Evolutionary conservation across 495 filamentous ascomycete species (phyloP).

Genomic region (Astrothelium macrocarpum): DNA sequence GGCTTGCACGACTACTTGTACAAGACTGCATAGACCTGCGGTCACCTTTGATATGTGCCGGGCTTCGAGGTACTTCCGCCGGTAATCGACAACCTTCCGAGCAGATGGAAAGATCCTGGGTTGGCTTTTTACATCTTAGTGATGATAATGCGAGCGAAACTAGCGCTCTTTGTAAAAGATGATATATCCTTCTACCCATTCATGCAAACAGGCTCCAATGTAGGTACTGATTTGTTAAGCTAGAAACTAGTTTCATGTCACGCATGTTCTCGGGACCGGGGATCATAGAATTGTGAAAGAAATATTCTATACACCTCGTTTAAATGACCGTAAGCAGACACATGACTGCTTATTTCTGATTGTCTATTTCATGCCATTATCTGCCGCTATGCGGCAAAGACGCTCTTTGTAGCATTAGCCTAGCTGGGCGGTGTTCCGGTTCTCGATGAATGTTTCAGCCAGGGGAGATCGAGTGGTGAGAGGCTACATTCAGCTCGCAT

Average conservation of each 20-base stretch:
- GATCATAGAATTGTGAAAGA: neutral
- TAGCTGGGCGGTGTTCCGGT: neutral
- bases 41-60: neutral
- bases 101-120: neutral
- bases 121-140: neutral
- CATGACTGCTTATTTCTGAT: neutral
- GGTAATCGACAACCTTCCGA: neutral
- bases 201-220: too few species aligned
- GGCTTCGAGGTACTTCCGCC: neutral
- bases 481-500: neutral
- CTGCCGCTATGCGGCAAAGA: neutral
- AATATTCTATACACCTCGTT: neutral
- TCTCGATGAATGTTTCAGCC: neutral
- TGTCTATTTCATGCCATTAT: neutral
- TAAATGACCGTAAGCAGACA: neutral
- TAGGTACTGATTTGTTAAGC: too few species aligned
- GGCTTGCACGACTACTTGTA: neutral
- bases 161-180: neutral
- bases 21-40: neutral
- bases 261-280: neutral
- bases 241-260: neutral
- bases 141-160: neutral
- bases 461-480: neutral
- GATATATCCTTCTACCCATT: neutral
- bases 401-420: neutral